Conservation (phyloP, 2,329 filamentous ascomycete species). For the Ophiostoma sp. region DNA sequence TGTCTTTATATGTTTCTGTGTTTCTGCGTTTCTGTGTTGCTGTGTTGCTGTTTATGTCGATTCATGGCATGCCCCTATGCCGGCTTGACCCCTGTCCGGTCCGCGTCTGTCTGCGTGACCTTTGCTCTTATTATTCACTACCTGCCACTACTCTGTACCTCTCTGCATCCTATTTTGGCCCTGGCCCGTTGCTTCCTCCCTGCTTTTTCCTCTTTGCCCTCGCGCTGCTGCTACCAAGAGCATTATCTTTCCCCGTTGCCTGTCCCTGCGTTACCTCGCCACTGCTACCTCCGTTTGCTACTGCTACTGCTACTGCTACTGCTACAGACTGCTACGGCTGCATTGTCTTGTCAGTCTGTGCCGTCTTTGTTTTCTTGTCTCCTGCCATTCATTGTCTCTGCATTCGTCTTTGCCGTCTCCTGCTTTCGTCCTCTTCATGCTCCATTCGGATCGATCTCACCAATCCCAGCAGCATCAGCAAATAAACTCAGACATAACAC, state of each 20-base stretch:
- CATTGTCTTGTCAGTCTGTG: neutral
- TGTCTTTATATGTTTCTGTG: neutral
- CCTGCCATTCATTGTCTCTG: neutral
- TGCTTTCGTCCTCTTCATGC: neutral
- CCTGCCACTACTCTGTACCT: neutral
- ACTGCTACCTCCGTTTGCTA: conserved; percentile 3
- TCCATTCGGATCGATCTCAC: neutral
- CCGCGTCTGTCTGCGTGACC: conserved; percentile 12
- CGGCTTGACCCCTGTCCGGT: conserved; percentile 21
- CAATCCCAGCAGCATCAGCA: neutral
- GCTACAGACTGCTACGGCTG: neutral
- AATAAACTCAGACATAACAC: conserved; percentile 11
- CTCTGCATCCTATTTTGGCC: conserved; percentile 11
- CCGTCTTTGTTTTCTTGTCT: neutral
- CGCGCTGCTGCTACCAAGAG: neutral
- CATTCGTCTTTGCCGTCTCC: neutral
- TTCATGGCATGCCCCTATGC: neutral
- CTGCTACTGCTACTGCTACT: neutral
- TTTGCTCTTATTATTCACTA: neutral
- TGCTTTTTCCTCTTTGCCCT: conserved; percentile 7
- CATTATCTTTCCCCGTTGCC: neutral
- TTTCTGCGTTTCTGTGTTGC: neutral
- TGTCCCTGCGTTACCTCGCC: neutral
- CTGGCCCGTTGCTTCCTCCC: conserved; percentile 13
- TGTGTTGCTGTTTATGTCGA: neutral